Evolutionary conservation across 257 asterid genomes (phyloP), one percentile per base, ranked within the genome.

Genomic region (Nicotiana otophora): DNA sequence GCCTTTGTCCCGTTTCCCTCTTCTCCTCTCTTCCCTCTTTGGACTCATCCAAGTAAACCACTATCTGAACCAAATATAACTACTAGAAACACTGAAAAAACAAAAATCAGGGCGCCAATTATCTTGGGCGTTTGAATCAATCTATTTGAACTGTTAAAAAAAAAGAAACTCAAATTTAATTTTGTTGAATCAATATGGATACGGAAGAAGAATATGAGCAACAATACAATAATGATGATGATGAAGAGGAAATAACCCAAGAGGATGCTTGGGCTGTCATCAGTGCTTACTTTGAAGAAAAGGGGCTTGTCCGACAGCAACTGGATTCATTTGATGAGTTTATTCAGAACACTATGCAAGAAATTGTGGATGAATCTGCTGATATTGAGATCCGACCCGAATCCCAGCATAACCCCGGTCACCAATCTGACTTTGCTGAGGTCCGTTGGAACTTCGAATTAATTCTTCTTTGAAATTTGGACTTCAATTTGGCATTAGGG

Each of bases 251-350:
- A 81, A 96, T 96, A 8, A 92, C 97, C 15, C 99, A 96, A 90
- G 99, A 96, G 81, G 98, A 96, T 53, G 98, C 99, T 4, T 96
- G 99, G 99, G 92, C 99, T 1, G 99, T 96, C 0, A 96, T 96
- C 79, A 96, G 99, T 75, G 98, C 99, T 28, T 96, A 94, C 82
- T 96, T 96, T 33, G 99, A 96, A 83, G 98, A 93, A 86, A 96
- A 96, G 84, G 99, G 99, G 78, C 84, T 96, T 83, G 99, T 96
- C 79, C 92, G 99, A 2, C 99, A 96, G 69, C 99, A 96, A 83
- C 91, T 96, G 12, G 99, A 96, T 72, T 96, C 99, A 0, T 96
- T 96, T 86, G 99, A 96, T 60, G 99, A 96, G 90, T 96, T 96
- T 74, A 96, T 96, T 63, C 97, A 94, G 90, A 96, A 96, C 81